Evolutionary conservation across 1,284 basidiomycete genomes (phyloP).

Genomic region (Pseudozyma tsukubaensis): DNA sequence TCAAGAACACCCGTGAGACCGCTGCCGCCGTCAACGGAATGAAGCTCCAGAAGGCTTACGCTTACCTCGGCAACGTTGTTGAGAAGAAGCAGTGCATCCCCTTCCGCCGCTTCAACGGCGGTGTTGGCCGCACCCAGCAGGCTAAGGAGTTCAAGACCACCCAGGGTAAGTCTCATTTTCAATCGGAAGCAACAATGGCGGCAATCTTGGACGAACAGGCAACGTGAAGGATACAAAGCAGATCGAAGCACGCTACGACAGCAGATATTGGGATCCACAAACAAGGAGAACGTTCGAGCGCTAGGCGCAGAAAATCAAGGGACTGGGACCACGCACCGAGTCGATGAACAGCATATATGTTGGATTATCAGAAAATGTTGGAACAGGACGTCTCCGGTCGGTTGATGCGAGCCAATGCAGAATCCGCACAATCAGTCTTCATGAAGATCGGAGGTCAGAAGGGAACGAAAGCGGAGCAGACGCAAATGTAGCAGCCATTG

Average conservation of each 20-base stretch:
- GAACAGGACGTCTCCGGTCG: too few relatives aligned
- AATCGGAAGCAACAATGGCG: background rate
- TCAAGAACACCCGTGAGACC: conserved; percentile 95
- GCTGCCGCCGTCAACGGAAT: conserved; percentile 76
- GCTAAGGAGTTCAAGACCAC: conserved; percentile 97
- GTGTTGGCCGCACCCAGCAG: conserved; percentile 96
- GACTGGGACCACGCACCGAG: too few relatives aligned
- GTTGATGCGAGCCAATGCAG: too few relatives aligned
- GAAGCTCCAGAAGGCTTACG: conserved; percentile 94
- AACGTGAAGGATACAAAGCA: background rate
- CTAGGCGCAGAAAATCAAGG: too few relatives aligned
- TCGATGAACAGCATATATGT: too few relatives aligned
- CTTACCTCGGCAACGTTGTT: conserved; percentile 91
- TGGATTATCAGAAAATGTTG: too few relatives aligned
- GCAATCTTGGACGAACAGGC: background rate
- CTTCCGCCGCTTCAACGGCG: conserved; percentile 95
- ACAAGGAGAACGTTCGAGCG: too few relatives aligned
- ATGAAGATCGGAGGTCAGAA: background rate
- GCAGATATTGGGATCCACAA: background rate
- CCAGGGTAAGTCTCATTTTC: conserved; percentile 77
- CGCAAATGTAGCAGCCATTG: background rate
- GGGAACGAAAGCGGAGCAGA: background rate
- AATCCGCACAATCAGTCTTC: too few relatives aligned
- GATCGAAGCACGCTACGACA: background rate
- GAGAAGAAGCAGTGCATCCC: conserved; percentile 98